phyloP scores from a whole-genome alignment of 495 filamentous ascomycete species.

The Neurospora sublineolata region DNA sequence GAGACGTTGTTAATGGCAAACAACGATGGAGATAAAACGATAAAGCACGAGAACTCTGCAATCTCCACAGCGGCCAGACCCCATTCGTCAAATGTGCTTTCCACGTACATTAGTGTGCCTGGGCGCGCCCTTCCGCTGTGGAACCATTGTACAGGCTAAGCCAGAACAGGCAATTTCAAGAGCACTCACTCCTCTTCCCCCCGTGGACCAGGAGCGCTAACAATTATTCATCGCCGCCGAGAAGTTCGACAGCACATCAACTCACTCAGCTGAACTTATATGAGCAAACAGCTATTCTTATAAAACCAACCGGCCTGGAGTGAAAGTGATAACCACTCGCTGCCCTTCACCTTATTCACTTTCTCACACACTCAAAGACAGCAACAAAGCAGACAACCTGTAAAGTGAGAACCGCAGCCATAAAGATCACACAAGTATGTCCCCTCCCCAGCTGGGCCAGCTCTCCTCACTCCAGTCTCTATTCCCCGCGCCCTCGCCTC shows the following conservation, averaged over 20 bases:
- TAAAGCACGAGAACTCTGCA: not conserved
- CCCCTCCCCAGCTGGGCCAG: not conserved
- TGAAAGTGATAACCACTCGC: not conserved
- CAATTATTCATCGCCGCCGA: not conserved
- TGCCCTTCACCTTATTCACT: not conserved
- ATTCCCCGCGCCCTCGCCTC: not conserved
- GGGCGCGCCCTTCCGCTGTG: not conserved
- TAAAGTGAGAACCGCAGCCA: not conserved
- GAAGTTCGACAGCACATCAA: not conserved
- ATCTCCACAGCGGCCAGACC: not conserved
- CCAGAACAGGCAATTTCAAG: not conserved
- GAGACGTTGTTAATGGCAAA: not conserved
- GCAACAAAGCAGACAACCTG: not conserved
- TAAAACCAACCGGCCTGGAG: not conserved
- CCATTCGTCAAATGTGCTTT: not conserved
- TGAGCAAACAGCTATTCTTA: not conserved
- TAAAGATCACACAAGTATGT: conserved; percentile 1
- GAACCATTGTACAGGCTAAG: not conserved
- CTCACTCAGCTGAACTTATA: not conserved
- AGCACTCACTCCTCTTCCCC: not conserved
- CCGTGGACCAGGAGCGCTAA: not conserved
- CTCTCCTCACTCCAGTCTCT: not conserved
- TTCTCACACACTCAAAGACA: not conserved
- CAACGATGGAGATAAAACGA: not conserved
- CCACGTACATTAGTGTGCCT: not conserved